phyloP scores from a whole-genome alignment of 345 rosid species.

The Salix suchowensis region DNA sequence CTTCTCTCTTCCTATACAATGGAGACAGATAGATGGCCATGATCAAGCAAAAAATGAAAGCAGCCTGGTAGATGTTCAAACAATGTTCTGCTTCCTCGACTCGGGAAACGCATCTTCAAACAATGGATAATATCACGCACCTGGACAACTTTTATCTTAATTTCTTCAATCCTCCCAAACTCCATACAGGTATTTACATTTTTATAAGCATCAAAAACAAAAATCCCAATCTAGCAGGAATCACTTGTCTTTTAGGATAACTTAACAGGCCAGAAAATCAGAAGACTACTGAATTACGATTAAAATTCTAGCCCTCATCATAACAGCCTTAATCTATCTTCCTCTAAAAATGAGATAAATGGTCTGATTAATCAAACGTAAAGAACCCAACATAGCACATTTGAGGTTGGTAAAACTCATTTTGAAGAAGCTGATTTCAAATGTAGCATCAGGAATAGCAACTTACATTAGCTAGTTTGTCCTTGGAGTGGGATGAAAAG shows the following conservation, averaged over 20 bases:
- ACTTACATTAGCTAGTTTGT: conserved; percentile 67
- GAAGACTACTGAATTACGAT: not conserved
- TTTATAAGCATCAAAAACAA: not conserved
- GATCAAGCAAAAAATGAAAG: not conserved
- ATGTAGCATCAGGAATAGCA: not conserved
- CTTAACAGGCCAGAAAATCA: not conserved
- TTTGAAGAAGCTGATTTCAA: not conserved
- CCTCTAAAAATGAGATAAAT: not conserved
- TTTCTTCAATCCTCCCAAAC: not conserved
- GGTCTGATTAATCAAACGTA: not conserved
- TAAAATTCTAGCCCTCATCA: not conserved
- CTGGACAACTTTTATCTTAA: not conserved
- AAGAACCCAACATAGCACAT: not conserved
- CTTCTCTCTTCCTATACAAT: not conserved
- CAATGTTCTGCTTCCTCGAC: not conserved
- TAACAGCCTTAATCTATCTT: not conserved
- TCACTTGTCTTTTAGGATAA: not conserved
- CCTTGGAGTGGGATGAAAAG: conserved; percentile 64
- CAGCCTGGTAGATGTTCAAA: not conserved
- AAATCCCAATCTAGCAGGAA: not conserved
- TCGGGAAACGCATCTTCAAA: not conserved
- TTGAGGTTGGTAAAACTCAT: not conserved
- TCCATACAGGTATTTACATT: not conserved
- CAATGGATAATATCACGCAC: not conserved
- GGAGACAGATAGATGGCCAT: not conserved